phyloP scores from a whole-genome alignment of 768 basidiomycete species.

The Hortiboletus campestris region DNA sequence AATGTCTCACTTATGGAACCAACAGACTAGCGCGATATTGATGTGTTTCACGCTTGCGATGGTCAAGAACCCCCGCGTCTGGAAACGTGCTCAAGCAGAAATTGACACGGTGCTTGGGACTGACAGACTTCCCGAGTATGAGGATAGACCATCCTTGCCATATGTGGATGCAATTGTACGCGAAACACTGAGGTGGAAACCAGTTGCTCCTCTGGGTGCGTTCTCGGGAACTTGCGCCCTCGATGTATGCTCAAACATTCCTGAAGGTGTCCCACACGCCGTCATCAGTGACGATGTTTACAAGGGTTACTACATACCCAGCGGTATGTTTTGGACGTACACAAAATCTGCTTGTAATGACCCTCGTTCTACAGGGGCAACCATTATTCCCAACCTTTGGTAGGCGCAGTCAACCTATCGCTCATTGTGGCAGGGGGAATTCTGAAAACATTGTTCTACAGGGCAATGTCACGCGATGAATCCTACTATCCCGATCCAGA shows the following conservation, averaged over 20 bases:
- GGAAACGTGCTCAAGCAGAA: slow-evolving; percentile 12
- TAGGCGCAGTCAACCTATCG: not conserved
- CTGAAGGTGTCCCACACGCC: slow-evolving; percentile 1
- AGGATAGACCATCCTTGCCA: slow-evolving; percentile 7
- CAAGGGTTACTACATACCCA: slow-evolving; percentile 2
- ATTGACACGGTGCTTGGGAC: slow-evolving; percentile 6
- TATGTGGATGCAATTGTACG: slow-evolving; percentile 7
- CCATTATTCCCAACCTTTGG: not conserved
- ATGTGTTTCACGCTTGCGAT: slow-evolving; percentile 10
- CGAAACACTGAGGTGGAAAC: slow-evolving; percentile 6
- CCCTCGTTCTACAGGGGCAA: not conserved
- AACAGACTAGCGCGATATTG: not conserved
- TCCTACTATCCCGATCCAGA: not conserved
- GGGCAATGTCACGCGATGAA: not conserved
- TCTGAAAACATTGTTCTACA: not conserved
- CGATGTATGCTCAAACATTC: not conserved
- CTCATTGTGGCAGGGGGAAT: not conserved
- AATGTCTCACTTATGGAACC: not conserved
- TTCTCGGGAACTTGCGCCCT: not conserved
- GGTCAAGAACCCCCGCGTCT: slow-evolving; percentile 8
- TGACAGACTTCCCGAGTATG: slow-evolving; percentile 1
- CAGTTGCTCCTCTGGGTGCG: not conserved
- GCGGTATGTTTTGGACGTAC: not conserved
- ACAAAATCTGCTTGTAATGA: not conserved
- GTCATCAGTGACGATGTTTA: not conserved